Conservation (phyloP, 192 early-diverging fungal species). For the Dimargaris verticillata region DNA sequence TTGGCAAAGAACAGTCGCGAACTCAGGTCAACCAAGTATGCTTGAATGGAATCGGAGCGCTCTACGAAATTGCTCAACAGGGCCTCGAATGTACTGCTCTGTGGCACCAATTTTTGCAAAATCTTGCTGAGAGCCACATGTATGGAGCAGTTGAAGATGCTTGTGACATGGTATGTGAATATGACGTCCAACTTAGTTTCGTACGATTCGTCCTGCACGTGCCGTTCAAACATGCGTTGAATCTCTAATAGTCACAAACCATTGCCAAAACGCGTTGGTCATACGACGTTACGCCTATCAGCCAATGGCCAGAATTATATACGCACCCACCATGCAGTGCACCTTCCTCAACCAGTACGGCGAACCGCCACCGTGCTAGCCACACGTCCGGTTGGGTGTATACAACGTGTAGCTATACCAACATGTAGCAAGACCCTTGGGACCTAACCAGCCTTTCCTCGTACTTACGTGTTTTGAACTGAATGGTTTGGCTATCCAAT, state of each 20-base stretch:
- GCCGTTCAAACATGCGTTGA: slow-evolving; percentile 8
- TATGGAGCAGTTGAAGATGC: slow-evolving; percentile 5
- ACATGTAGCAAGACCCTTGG: neutral
- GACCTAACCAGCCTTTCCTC: neutral
- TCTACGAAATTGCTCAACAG: slow-evolving; percentile 8
- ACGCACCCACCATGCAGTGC: neutral
- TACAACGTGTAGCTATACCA: neutral
- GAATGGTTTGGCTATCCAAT: slow-evolving; percentile 6
- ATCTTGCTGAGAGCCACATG: slow-evolving; percentile 8
- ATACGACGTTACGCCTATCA: neutral
- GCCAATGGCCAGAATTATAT: neutral
- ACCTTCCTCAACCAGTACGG: neutral
- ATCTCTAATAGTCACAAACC: neutral
- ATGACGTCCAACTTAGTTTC: neutral
- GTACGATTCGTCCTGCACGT: slow-evolving; percentile 6
- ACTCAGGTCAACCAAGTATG: slow-evolving; percentile 1
- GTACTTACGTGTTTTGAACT: slow-evolving; percentile 5
- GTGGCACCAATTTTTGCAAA: neutral
- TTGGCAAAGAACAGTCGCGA: slow-evolving; percentile 8
- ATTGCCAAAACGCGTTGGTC: no score
- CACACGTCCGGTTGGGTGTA: neutral
- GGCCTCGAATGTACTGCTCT: neutral
- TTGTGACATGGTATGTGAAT: slow-evolving; percentile 9
- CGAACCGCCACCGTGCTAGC: neutral
- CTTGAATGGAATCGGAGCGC: slow-evolving; percentile 2